Conservation (phyloP, 2,329 filamentous ascomycete genomes). For the Lasiodiplodia gonubiensis region DNA sequence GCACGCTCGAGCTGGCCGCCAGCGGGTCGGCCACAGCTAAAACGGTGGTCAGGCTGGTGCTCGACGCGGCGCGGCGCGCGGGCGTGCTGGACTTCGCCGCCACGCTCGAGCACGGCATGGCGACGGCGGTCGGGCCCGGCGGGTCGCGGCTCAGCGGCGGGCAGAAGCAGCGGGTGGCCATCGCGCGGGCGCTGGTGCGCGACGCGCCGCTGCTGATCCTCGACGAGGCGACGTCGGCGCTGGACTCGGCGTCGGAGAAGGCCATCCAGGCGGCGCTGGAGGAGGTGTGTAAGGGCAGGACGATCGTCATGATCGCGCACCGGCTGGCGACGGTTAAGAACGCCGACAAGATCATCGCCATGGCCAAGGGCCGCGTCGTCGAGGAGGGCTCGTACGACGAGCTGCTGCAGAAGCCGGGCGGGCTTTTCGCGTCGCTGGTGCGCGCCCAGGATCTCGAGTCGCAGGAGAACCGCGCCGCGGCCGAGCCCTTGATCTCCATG, state of each 20-base stretch:
- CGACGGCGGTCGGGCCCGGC: slow-evolving; percentile 81
- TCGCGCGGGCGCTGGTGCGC: slow-evolving; percentile 85
- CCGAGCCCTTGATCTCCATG: not conserved
- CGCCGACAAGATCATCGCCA: slow-evolving; percentile 49
- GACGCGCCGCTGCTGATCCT: slow-evolving; percentile 77
- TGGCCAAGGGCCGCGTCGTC: slow-evolving; percentile 45
- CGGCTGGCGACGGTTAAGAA: slow-evolving; percentile 46
- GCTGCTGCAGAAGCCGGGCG: slow-evolving; percentile 44
- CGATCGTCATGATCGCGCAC: slow-evolving; percentile 51
- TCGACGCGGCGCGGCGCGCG: not conserved
- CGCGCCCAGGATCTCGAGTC: slow-evolving; percentile 6
- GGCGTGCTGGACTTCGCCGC: slow-evolving; percentile 3
- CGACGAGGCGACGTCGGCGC: slow-evolving; percentile 37
- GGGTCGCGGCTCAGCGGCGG: slow-evolving; percentile 84
- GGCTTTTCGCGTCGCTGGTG: slow-evolving; percentile 45
- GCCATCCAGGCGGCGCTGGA: slow-evolving; percentile 73
- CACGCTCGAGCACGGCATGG: slow-evolving; percentile 63
- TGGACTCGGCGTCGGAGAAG: slow-evolving; percentile 53
- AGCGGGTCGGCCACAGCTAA: not conserved
- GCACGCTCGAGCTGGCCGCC: not conserved
- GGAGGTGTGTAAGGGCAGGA: slow-evolving; percentile 49
- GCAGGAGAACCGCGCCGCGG: not conserved
- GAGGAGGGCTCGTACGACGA: slow-evolving; percentile 49
- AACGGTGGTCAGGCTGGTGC: not conserved
- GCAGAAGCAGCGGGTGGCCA: slow-evolving; percentile 93